Base-by-base conservation (phyloP, 345 rosid genomes). In the Arabidopsis thaliana region DNA sequence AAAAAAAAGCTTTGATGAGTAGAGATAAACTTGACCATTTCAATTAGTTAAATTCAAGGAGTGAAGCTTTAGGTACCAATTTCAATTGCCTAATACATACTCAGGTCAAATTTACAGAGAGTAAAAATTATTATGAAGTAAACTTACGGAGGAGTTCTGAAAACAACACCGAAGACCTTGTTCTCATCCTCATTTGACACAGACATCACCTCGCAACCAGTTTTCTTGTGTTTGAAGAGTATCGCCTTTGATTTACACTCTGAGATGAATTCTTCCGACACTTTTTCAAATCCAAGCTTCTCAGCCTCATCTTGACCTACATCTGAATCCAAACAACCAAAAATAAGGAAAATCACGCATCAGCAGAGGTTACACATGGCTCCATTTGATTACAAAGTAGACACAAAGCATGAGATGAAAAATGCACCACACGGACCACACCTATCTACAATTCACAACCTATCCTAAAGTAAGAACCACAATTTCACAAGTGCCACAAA, bases 101-200 rank as follows among this genome's bases (percentile, higher is more conserved):
- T 50, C 22, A 22, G 42, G 10, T 23, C 41, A 63, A 1, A 52
- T 12, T 32, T 24, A 57, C 42, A 53, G 56, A 58, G 49, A 69
- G 20, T 16, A 11, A 44, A 12, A 42, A 22, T 14, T 36, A 0
- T 36, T 38, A 7, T 4, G 10, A 37, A 23, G 0, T 30, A 50
- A 14, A 84, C 97, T 85, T 81, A 91, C 91, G 98, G 97, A 1
- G 98, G 98, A 25, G 98, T 95, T 49, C 99, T 91, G 52, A 91
- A 76, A 67, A 91, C 89, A 79, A 91, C 80, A 56, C 97, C 97
- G 3, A 89, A 91, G 67, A 89, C 97, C 83, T 91, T 91, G 79
- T 91, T 91, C 87, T 91, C 95, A 46, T 91, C 97, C 13, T 86
- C 87, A 28, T 95, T 95, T 6, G 97, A 87, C 57, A 95, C 96